These are phyloP conservation scores for Sporothrix phasma DNA, from an alignment of 2,329 filamentous ascomycete genomes.

Conservation along the genomic window DNA sequence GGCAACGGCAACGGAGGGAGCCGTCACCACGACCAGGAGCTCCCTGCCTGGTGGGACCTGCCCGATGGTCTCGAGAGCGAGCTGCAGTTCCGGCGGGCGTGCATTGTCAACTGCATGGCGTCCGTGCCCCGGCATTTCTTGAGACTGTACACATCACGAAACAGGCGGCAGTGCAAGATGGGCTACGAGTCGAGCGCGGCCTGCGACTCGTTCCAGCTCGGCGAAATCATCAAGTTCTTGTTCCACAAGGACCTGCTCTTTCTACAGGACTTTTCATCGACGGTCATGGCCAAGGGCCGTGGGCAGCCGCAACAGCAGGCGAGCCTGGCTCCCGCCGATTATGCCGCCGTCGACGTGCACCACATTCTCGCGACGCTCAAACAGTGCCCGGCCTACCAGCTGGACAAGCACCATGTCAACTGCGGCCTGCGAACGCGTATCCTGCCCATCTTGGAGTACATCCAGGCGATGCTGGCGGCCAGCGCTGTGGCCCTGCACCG, in stretches of 20 bases:
- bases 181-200: conserved; percentile 63
- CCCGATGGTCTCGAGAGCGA: conserved; percentile 59
- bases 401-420: conserved; percentile 63
- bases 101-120: conserved; percentile 57
- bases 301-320: not conserved
- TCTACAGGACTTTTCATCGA: conserved; percentile 41
- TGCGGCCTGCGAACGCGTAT: conserved; percentile 60
- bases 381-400: conserved; percentile 61
- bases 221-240: conserved; percentile 67
- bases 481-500: conserved; percentile 35
- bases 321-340: not conserved
- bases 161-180: conserved; percentile 54
- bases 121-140: conserved; percentile 62
- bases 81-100: conserved; percentile 53
- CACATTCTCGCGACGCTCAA: conserved; percentile 50
- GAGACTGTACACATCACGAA: conserved; percentile 55
- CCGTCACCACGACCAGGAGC: conserved; percentile 17
- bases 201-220: conserved; percentile 70
- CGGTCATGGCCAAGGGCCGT: conserved; percentile 25
- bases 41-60: conserved; percentile 60
- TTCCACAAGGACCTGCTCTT: conserved; percentile 49
- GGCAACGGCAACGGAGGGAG: conserved; percentile 19
- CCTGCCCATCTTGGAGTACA: conserved; percentile 54
- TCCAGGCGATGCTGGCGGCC: conserved; percentile 47
- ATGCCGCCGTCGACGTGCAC: conserved; percentile 43